Percentiles rank a stretch among this genome's conserved stretches.
phyloP scores from a whole-genome alignment of 108 stramenopile species.

The Epipyxis sp. region DNA sequence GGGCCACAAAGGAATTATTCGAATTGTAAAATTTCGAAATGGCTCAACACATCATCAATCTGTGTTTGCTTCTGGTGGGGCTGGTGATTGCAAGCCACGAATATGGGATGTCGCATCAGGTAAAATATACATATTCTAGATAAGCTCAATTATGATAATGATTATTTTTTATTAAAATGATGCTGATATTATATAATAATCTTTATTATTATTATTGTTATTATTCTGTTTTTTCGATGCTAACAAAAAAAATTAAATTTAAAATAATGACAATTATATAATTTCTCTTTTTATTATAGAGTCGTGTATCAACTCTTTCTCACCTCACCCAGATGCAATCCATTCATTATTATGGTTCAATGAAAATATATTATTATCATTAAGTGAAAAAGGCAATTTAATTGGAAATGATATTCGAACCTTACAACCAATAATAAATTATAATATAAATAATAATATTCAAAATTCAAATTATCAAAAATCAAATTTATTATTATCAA shows the following conservation, averaged over 20 bases:
- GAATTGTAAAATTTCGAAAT: neutral
- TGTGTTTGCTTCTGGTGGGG: neutral
- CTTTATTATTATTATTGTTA: neutral
- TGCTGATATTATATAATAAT: neutral
- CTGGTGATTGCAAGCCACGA: neutral
- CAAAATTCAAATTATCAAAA: no score
- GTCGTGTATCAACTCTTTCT: neutral
- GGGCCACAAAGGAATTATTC: conserved; percentile 3
- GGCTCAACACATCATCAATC: no score
- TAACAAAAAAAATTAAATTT: no score
- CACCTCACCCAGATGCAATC: neutral
- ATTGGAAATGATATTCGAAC: neutral
- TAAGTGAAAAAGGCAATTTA: neutral
- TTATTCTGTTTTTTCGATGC: no score
- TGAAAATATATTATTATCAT: neutral
- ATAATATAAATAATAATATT: neutral
- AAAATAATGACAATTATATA: no score
- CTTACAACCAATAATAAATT: neutral
- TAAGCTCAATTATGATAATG: no score
- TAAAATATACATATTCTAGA: no score
- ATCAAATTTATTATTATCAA: no score
- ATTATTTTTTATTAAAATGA: neutral
- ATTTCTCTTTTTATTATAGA: neutral
- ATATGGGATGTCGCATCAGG: conserved; percentile 1
- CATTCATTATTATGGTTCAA: neutral